Evolutionary conservation across 305 asterid genomes (phyloP).

Genomic region (Fraxinus platypoda): DNA sequence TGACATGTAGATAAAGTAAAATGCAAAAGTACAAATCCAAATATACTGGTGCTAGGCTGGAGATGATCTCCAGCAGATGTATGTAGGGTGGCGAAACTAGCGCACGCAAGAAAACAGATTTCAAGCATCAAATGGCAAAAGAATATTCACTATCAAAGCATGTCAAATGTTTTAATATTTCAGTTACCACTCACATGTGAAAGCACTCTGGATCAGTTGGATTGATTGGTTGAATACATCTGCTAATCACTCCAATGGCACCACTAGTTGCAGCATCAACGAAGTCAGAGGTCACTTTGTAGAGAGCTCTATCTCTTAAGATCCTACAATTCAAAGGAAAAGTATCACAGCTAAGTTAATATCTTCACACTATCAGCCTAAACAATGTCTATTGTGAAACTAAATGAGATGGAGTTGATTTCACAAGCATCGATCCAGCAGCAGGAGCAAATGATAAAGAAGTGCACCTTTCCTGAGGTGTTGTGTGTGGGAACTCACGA

Average conservation of each 20-base stretch:
- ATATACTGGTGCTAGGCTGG: background rate
- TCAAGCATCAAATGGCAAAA: background rate
- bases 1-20: background rate
- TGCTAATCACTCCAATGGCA: slow-evolving; percentile 85
- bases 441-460: slow-evolving; percentile 13
- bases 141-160: background rate
- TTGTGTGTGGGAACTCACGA: slow-evolving; percentile 82
- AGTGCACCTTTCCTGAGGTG: slow-evolving; percentile 76
- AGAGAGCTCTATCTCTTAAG: slow-evolving; percentile 82
- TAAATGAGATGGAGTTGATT: slow-evolving; percentile 1
- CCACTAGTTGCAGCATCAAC: slow-evolving; percentile 94
- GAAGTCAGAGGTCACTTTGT: slow-evolving; percentile 84
- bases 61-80: background rate
- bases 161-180: slow-evolving; percentile 8
- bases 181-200: slow-evolving; percentile 70
- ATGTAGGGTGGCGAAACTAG: background rate
- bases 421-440: slow-evolving; percentile 6
- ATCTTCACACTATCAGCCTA: background rate
- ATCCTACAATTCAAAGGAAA: slow-evolving; percentile 49
- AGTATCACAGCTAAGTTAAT: background rate
- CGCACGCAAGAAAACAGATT: background rate
- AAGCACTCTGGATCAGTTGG: slow-evolving; percentile 98
- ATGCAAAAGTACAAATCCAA: background rate
- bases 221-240: slow-evolving; percentile 94
- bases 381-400: slow-evolving; percentile 11